Conservation (phyloP, 164 flowering plant species). For the Magnolia kwangsiensis region DNA sequence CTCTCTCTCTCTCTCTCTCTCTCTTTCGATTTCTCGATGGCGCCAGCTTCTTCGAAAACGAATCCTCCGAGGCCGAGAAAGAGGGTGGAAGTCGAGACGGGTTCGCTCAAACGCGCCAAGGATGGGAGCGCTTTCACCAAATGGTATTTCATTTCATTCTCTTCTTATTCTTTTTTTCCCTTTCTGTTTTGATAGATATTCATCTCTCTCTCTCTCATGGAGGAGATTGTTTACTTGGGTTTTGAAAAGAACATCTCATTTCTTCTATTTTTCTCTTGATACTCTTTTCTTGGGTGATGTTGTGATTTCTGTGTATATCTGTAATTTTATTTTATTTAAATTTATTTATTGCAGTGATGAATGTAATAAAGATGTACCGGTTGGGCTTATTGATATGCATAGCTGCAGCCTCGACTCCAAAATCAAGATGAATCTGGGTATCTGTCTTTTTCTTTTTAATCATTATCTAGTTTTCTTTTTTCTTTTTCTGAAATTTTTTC, state of each 20-base stretch:
- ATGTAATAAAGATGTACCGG: constrained; percentile 76
- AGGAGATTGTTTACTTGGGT: background rate
- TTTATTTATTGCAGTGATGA: constrained; percentile 48
- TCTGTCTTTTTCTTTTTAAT: background rate
- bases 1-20: background rate
- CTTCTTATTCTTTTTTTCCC: background rate
- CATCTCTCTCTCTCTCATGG: background rate
- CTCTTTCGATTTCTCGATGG: constrained; percentile 25
- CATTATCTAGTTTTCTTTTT: background rate
- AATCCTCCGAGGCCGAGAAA: constrained; percentile 57
- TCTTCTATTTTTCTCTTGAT: background rate
- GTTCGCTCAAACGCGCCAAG: constrained; percentile 58
- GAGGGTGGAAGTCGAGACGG: constrained; percentile 56
- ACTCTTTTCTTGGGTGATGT: background rate
- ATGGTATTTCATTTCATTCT: constrained; percentile 39
- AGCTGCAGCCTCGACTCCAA: constrained; percentile 83
- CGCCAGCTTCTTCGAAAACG: constrained; percentile 31
- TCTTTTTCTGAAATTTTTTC: background rate
- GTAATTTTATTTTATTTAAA: too few species aligned
- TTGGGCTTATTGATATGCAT: constrained; percentile 79
- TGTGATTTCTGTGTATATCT: background rate
- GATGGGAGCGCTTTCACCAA: constrained; percentile 83
- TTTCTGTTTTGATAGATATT: background rate
- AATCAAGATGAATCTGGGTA: constrained; percentile 80
- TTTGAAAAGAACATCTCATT: background rate